Conservation (phyloP, 2,329 filamentous ascomycete species). For the Coleophoma crateriformis region DNA sequence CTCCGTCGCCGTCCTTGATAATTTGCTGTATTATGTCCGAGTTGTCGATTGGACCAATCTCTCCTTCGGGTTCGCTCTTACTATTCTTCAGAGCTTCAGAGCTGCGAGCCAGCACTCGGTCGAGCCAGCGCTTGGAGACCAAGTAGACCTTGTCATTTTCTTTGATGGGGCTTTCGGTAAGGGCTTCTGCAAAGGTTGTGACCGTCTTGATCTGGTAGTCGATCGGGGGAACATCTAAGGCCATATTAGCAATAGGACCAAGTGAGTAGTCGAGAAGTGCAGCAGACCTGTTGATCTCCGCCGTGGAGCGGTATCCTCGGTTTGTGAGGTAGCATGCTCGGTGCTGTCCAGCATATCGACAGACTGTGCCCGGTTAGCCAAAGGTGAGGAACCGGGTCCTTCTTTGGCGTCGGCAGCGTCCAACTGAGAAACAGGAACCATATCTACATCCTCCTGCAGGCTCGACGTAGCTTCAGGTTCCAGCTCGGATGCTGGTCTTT, state of each 20-base stretch:
- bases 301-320: background rate
- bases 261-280: background rate
- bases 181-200: constrained; percentile 52
- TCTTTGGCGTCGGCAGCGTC: constrained; percentile 6
- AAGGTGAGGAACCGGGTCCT: constrained; percentile 1
- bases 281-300: constrained; percentile 5
- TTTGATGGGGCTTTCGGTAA: constrained; percentile 38
- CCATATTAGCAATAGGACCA: background rate
- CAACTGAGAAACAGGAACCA: constrained; percentile 18
- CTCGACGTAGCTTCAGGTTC: constrained; percentile 18
- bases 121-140: constrained; percentile 75
- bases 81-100: constrained; percentile 50
- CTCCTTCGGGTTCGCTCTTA: constrained; percentile 54
- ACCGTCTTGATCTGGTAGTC: constrained; percentile 74
- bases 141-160: constrained; percentile 74
- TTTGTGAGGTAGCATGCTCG: constrained; percentile 5
- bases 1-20: constrained; percentile 41
- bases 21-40: constrained; percentile 68
- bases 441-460: constrained; percentile 26
- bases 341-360: constrained; percentile 17
- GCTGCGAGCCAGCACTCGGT: constrained; percentile 62
- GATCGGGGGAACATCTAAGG: constrained; percentile 35
- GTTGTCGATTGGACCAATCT: constrained; percentile 76
- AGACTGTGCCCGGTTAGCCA: constrained; percentile 10
- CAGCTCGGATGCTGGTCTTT: constrained; percentile 47